Evolutionary conservation across 1,284 basidiomycete genomes (phyloP).

Genomic region (Phellopilus nigrolimitatus): DNA sequence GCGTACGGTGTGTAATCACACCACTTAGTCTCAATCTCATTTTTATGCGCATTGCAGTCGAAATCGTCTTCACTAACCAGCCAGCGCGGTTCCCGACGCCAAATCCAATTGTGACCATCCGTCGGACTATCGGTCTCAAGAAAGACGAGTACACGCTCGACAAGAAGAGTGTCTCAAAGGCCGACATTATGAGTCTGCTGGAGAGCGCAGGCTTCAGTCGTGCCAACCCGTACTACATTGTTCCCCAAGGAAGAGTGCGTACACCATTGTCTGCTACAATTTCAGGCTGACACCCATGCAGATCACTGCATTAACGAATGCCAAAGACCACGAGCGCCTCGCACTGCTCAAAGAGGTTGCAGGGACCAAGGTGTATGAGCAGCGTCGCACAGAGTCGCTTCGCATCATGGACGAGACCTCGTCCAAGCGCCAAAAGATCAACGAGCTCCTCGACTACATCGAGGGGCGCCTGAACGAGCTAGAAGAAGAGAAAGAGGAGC

Average conservation of each 20-base stretch:
- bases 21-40: neutral
- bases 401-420: conserved; percentile 98
- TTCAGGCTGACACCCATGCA: conserved; percentile 29
- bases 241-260: conserved; percentile 91
- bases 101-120: conserved; percentile 78
- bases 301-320: conserved; percentile 97
- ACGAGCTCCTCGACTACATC: conserved; percentile 86
- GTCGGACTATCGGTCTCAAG: conserved; percentile 94
- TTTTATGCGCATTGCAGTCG: conserved; percentile 40
- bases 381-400: conserved; percentile 86
- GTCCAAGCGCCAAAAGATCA: conserved; percentile 87
- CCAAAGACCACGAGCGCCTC: conserved; percentile 93
- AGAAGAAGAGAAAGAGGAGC: conserved; percentile 95
- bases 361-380: conserved; percentile 97
- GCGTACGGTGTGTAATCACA: conserved; percentile 69
- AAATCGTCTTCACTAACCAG: conserved; percentile 86
- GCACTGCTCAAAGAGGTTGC: conserved; percentile 96
- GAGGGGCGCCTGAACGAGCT: conserved; percentile 87
- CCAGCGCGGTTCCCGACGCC: conserved; percentile 91
- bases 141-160: conserved; percentile 99
- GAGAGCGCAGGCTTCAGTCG: conserved; percentile 97
- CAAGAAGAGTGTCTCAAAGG: conserved; percentile 92
- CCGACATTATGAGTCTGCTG: conserved; percentile 94
- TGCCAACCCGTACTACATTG: conserved; percentile 98
- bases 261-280: neutral